Evolutionary conservation across 805 yeast species (phyloP), one percentile per base, ranked within the genome.

Genomic region (Wickerhamiella domercqiae): DNA sequence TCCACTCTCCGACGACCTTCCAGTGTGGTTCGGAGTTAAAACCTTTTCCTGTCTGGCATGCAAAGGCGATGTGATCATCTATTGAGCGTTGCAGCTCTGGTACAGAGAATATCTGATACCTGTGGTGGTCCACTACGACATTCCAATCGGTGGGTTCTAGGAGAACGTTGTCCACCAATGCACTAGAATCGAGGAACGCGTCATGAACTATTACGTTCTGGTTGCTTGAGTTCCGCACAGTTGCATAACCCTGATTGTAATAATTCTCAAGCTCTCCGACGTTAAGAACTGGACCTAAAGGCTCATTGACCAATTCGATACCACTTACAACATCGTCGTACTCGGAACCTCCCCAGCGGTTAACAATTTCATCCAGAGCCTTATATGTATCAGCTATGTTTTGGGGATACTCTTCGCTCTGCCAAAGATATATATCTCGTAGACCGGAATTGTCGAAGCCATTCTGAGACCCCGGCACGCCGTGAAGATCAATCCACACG

Each of bases 381-480:
- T 63, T 54, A 35, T 70, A 50, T 1, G 93, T 76, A 14, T 70
- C 48, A 22, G 64, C 57, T 32, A 68, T 60, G 51, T 77, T 75
- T 15, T 49, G 54, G 40, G 67, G 63, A 24, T 63, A 66, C 32
- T 66, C 53, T 50, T 29, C 68, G 37, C 22, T 31, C 37, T 44
- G 78, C 72, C 79, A 83, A 2, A 56, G 57, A 34, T 64, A 52
- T 2, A 49, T 29, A 53, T 78, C 95, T 50, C 94, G 70, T 44
- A 71, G 61, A 20, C 97, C 97, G 6, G 94, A 81, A 63, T 86
- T 86, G 59, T 86, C 97, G 52, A 83, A 87, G 11, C 96, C 96
- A 55, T 86, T 86, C 58, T 86, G 97, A 17, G 94, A 79, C 17
- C 95, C 96, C 24, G 94, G 93, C n/a, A 79, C 93, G 44, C 96